Conservation (phyloP, 768 basidiomycete species). For the Boletus rubroflammeus region DNA sequence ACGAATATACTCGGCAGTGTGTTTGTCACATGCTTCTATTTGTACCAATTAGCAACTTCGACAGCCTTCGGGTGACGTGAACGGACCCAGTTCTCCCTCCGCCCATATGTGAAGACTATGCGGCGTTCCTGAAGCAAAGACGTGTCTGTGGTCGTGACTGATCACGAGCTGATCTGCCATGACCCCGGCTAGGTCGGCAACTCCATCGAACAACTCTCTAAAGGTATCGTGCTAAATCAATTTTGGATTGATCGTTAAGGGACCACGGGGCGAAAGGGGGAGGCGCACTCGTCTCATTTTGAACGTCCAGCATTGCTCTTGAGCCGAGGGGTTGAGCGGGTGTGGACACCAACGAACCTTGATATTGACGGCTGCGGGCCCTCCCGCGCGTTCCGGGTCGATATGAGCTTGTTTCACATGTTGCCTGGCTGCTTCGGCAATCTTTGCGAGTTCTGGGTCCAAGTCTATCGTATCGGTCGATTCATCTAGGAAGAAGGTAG, state of each 20-base stretch:
- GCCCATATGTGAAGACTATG: slow-evolving; percentile 63
- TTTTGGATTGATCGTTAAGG: neutral
- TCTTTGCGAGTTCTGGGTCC: slow-evolving; percentile 61
- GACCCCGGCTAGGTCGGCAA: slow-evolving; percentile 58
- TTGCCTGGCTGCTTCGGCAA: slow-evolving; percentile 41
- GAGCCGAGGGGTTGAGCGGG: slow-evolving; percentile 45
- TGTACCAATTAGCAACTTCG: slow-evolving; percentile 5
- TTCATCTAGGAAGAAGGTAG: slow-evolving; percentile 41
- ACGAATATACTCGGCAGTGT: slow-evolving; percentile 62
- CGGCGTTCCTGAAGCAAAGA: slow-evolving; percentile 70
- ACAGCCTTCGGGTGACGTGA: neutral
- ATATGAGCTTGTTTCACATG: slow-evolving; percentile 26
- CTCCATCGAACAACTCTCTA: slow-evolving; percentile 57
- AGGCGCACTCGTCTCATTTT: slow-evolving; percentile 55
- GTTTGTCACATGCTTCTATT: slow-evolving; percentile 63
- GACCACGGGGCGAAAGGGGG: neutral
- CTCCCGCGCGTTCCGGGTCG: slow-evolving; percentile 28
- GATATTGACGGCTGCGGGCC: slow-evolving; percentile 42
- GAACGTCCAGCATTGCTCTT: slow-evolving; percentile 46
- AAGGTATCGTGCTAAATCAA: slow-evolving; percentile 58
- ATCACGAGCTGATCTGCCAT: slow-evolving; percentile 53
- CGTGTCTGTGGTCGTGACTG: slow-evolving; percentile 54
- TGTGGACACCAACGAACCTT: slow-evolving; percentile 65
- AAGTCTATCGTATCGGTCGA: slow-evolving; percentile 47
- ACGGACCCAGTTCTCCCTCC: slow-evolving; percentile 62